A percentile compares a stretch with the other conserved stretches of the same genome.
Conservation (phyloP, 768 basidiomycete species). For the Boletus pseudo-olivaceus region DNA sequence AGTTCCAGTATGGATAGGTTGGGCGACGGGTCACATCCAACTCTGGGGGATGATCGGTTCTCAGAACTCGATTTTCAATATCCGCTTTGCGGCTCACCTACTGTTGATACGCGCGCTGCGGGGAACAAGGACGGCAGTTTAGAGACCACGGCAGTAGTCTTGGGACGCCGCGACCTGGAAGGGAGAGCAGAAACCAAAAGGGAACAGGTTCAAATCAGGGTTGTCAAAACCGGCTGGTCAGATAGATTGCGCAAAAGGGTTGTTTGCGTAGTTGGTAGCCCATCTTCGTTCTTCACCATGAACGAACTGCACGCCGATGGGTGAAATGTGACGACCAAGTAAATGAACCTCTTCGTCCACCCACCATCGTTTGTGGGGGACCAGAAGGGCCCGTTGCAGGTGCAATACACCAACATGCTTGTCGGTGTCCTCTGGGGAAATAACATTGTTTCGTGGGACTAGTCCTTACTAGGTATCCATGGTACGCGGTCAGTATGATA, state of each 20-base stretch:
- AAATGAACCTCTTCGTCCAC: background rate
- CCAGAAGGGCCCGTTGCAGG: background rate
- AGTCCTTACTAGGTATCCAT: background rate
- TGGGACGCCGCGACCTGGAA: conserved; percentile 11
- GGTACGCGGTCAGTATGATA: conserved; percentile 2
- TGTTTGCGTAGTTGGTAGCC: too few relatives aligned
- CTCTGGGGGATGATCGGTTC: conserved; percentile 1
- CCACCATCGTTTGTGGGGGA: background rate
- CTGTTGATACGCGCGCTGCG: conserved; percentile 6
- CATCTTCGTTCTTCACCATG: conserved; percentile 9
- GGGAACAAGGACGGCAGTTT: conserved; percentile 1
- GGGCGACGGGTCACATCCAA: background rate
- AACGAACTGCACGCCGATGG: background rate
- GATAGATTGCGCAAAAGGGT: conserved; percentile 10
- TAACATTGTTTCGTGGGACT: background rate
- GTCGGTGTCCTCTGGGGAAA: background rate
- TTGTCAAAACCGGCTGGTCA: conserved; percentile 5
- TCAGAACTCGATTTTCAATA: conserved; percentile 10
- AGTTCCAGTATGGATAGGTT: conserved; percentile 5
- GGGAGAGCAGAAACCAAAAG: conserved; percentile 11
- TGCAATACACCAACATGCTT: background rate
- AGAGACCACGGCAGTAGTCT: conserved; percentile 1
- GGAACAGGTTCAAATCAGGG: conserved; percentile 7
- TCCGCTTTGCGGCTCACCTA: conserved; percentile 22
- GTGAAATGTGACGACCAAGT: conserved; percentile 5